Evolutionary conservation across 192 early-diverging fungal genomes (phyloP), one percentile per base, ranked within the genome.

Genomic region (Piromyces sp.): DNA sequence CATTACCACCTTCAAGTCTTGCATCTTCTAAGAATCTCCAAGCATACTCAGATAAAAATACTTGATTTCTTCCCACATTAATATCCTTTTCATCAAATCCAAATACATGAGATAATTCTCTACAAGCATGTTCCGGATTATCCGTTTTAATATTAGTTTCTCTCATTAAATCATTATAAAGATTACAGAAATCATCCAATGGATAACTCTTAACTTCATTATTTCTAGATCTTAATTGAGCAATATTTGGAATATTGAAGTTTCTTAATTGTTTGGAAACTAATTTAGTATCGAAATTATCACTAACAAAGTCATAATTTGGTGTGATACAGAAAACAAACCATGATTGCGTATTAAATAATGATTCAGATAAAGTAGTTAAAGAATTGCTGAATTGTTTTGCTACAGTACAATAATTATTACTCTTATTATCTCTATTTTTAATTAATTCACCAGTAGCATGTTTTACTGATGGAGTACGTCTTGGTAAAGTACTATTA

Each of bases 301-400:
- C 37, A 30, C 30, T 30, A 13, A 78, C 81, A 36, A 26, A 30
- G 30, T 30, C 81, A 81, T 30, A 19, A 30, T 30, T 42, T 30
- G 42, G 81, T 19, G 42, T 26, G 13, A 30, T 78, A 84, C 96
- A 96, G 81, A 95, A 87, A 16, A 97, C 89, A 37, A 93, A 88
- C 94, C 96, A 98, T 12, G 92, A 84, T 78, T 90, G 89, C 40
- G 95, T 95, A 80, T 93, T 79, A n/a, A 40, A 79, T 30, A 81
- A 31, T 19, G 40, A 30, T 79, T 30, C 40, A 29, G 9, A 17
- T 30, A 81, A 79, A 29, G 38, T 94, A 42, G 94, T 89, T 79
- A 96, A 85, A n/a, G 51, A 68, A 26, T 68, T 26, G 11, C 26
- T 68, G n/a, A 68, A 17, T 91, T 89, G 78, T 88, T 91, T 78